Conservation (phyloP, 139 green algal genomes). For the Chlorella sp. region DNA sequence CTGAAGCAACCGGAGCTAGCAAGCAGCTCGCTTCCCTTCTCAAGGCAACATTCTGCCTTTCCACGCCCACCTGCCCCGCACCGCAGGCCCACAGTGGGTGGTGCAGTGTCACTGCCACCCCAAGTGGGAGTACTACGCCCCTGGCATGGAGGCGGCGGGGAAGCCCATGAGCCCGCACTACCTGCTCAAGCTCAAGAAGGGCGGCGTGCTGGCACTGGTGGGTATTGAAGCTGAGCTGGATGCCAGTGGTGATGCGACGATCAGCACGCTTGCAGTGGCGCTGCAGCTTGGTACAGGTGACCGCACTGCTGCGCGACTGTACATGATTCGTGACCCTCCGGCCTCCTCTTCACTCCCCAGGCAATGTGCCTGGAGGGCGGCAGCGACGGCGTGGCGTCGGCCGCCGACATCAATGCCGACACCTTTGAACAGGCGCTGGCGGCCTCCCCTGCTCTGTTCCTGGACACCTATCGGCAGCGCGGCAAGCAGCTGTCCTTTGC, state of each 20-base stretch:
- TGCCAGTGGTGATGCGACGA: too few relatives aligned
- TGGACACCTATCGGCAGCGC: background rate
- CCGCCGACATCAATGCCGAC: background rate
- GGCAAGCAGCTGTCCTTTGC: slow-evolving; percentile 17
- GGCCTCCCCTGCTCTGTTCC: background rate
- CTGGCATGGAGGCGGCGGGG: background rate
- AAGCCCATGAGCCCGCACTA: slow-evolving; percentile 15
- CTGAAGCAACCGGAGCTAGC: too few relatives aligned
- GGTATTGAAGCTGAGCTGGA: background rate
- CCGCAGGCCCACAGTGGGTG: slow-evolving; percentile 21
- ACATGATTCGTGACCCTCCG: too few relatives aligned
- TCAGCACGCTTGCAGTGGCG: too few relatives aligned
- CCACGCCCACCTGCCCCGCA: too few relatives aligned
- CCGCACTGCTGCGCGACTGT: too few relatives aligned
- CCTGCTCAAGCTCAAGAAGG: slow-evolving; percentile 25
- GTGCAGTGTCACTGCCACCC: slow-evolving; percentile 7
- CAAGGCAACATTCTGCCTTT: too few relatives aligned
- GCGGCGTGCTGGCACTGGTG: background rate
- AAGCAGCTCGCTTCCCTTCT: background rate
- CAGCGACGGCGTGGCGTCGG: background rate
- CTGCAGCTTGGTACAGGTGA: too few relatives aligned
- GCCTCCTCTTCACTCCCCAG: too few relatives aligned
- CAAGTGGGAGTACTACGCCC: slow-evolving; percentile 22
- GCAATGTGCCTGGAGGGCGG: slow-evolving; percentile 14
- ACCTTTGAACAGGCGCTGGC: background rate